These are phyloP conservation scores for Dioscorea alata DNA, from an alignment of 106 monocot genomes.

Conservation along the genomic window DNA sequence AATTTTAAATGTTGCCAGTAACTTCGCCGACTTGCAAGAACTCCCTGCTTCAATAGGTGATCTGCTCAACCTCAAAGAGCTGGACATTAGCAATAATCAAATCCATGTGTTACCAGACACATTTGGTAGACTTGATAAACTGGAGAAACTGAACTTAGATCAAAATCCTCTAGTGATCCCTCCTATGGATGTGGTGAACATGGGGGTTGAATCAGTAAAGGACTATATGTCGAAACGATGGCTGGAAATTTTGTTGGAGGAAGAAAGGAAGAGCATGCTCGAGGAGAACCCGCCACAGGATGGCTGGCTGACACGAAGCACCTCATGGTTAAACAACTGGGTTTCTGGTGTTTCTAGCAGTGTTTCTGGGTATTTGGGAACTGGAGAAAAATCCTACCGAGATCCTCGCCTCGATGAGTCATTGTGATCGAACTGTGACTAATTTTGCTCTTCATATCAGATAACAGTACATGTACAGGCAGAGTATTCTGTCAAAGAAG, in stretches of 20 bases:
- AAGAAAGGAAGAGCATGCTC: slow-evolving; percentile 31
- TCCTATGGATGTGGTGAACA: slow-evolving; percentile 48
- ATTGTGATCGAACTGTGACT: slow-evolving; percentile 17
- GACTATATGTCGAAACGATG: slow-evolving; percentile 61
- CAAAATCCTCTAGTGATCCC: slow-evolving; percentile 69
- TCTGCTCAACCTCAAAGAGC: slow-evolving; percentile 60
- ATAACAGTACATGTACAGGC: not conserved
- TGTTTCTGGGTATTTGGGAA: slow-evolving; percentile 37
- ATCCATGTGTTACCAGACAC: slow-evolving; percentile 71
- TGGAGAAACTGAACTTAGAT: slow-evolving; percentile 65
- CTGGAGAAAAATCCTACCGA: slow-evolving; percentile 22
- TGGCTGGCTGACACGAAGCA: slow-evolving; percentile 47
- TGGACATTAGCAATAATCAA: slow-evolving; percentile 93
- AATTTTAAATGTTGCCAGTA: slow-evolving; percentile 70
- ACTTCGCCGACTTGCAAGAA: slow-evolving; percentile 74
- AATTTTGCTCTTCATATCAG: not conserved
- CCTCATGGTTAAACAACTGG: slow-evolving; percentile 43
- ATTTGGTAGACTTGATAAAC: slow-evolving; percentile 62
- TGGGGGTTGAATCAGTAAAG: slow-evolving; percentile 57
- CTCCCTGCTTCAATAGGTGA: slow-evolving; percentile 76
- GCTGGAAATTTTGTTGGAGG: slow-evolving; percentile 38
- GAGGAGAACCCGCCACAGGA: slow-evolving; percentile 15
- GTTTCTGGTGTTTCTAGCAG: slow-evolving; percentile 51
- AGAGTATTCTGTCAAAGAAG: not conserved
- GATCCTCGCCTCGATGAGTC: slow-evolving; percentile 71